phyloP scores from a whole-genome alignment of 1,284 basidiomycete species.

The Cutaneotrichosporon sp. region DNA sequence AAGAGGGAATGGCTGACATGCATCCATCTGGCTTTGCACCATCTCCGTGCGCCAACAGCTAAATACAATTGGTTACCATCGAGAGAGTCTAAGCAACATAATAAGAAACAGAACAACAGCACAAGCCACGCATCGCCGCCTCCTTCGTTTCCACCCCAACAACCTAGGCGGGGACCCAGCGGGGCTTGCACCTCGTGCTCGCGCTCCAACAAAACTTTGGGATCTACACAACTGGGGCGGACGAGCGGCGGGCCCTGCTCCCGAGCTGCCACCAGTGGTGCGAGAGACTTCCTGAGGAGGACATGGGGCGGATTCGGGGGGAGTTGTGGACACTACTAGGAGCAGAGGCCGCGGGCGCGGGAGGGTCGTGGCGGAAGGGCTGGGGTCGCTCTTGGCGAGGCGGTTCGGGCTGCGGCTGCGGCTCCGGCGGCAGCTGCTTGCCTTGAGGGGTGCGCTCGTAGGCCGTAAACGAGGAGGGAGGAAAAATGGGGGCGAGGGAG shows the following conservation, averaged over 20 bases:
- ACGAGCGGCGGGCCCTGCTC: not conserved
- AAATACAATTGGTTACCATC: not conserved
- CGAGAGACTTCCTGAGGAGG: not conserved
- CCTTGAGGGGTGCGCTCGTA: too few species aligned
- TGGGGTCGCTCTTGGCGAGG: too few species aligned
- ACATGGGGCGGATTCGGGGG: not conserved
- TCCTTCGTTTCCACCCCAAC: not conserved
- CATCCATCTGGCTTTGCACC: too few species aligned
- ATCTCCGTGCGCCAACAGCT: too few species aligned
- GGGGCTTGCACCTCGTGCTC: too few species aligned
- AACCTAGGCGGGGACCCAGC: not conserved
- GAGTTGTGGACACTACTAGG: not conserved
- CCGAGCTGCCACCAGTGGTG: constrained; percentile 2
- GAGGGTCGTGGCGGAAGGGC: not conserved
- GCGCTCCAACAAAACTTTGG: too few species aligned
- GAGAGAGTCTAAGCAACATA: not conserved
- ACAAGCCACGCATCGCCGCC: not conserved
- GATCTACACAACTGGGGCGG: not conserved
- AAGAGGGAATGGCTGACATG: too few species aligned
- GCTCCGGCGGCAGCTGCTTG: not conserved
- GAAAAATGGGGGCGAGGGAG: not conserved
- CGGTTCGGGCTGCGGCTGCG: not conserved
- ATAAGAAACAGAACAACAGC: not conserved
- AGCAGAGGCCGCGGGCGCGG: not conserved
- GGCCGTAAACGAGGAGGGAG: not conserved